phyloP scores from a whole-genome alignment of 495 filamentous ascomycete genomes.

The Penicillium herquei region DNA sequence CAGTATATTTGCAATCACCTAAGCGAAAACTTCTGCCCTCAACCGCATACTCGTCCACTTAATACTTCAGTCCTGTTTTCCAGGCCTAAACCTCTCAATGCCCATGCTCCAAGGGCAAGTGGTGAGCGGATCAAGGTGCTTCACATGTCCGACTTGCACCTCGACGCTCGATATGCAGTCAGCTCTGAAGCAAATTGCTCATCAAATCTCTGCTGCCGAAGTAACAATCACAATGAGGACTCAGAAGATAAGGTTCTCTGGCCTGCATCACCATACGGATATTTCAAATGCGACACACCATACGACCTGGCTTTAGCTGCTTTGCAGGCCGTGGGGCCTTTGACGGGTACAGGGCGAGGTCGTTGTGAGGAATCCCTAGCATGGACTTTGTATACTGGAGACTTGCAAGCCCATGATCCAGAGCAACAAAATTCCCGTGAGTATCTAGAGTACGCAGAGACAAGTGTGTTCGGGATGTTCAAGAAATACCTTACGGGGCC shows the following conservation, averaged over 20 bases:
- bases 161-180: constrained; percentile 57
- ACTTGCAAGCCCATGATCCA: constrained; percentile 54
- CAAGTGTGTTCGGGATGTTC: constrained; percentile 51
- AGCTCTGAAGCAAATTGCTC: constrained; percentile 58
- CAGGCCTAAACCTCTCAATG: constrained; percentile 53
- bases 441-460: constrained; percentile 52
- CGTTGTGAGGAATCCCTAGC: constrained; percentile 38
- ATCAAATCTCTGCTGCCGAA: constrained; percentile 52
- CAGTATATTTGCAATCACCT: constrained; percentile 57
- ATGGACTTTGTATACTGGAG: constrained; percentile 56
- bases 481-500: constrained; percentile 56
- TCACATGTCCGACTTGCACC: constrained; percentile 59
- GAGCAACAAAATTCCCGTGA: constrained; percentile 43
- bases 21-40: constrained; percentile 44
- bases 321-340: constrained; percentile 53
- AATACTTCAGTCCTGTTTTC: constrained; percentile 49
- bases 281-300: constrained; percentile 56
- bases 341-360: constrained; percentile 50
- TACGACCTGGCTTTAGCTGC: constrained; percentile 58
- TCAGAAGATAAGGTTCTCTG: constrained; percentile 30
- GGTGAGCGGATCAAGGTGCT: constrained; percentile 57
- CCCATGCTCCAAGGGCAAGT: constrained; percentile 39
- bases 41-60: constrained; percentile 42
- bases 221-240: constrained; percentile 37
- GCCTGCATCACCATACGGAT: constrained; percentile 54